phyloP scores from a whole-genome alignment of 305 asterid genomes.

The Fraxinus angustifolia region DNA sequence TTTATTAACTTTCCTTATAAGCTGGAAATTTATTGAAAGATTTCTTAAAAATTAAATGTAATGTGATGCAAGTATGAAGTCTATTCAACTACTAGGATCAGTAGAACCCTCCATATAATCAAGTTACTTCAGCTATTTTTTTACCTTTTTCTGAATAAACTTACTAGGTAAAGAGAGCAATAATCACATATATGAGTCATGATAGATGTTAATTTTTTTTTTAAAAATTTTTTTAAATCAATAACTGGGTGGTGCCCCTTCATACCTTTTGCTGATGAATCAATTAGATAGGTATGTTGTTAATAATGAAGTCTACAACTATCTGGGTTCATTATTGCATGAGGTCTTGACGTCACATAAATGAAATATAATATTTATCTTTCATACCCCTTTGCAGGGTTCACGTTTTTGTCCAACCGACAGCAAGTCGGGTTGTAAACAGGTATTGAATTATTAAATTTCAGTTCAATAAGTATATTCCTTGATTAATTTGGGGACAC shows the following conservation, averaged over 20 bases:
- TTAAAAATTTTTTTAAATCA: background rate
- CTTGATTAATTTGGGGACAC: background rate
- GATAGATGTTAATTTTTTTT: background rate
- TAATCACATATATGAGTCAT: background rate
- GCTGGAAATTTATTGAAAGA: background rate
- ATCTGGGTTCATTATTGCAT: background rate
- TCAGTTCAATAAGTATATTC: conserved; percentile 2
- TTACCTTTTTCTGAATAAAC: background rate
- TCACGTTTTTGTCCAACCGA: conserved; percentile 82
- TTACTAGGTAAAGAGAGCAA: background rate
- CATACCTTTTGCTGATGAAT: background rate
- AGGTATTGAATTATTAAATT: conserved; percentile 43
- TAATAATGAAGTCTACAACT: background rate
- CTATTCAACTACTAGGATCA: background rate
- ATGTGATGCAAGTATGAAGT: background rate
- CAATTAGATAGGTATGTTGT: background rate
- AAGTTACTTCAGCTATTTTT: background rate
- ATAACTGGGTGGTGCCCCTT: background rate
- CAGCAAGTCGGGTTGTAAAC: conserved; percentile 82
- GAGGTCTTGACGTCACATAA: conserved; percentile 1
- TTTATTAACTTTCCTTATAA: background rate
- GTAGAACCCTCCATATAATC: background rate
- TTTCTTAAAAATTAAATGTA: background rate
- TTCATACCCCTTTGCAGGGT: conserved; percentile 62
- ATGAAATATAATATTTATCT: background rate